Evolutionary conservation across 2,329 filamentous ascomycete genomes (phyloP).

Genomic region (Paracoccidioides brasiliensis): DNA sequence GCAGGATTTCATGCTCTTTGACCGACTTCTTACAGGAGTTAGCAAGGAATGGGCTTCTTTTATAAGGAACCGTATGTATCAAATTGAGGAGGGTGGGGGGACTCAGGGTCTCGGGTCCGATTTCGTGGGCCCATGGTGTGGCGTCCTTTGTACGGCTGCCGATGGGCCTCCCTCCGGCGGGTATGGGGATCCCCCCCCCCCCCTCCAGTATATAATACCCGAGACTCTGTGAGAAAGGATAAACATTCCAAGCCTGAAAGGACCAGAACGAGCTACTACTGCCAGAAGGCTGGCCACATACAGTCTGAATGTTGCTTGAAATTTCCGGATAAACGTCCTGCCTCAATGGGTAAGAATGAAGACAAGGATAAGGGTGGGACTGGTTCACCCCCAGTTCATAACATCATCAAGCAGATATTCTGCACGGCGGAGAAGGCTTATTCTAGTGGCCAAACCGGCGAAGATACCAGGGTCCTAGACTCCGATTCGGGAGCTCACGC

Average conservation of each 20-base stretch:
- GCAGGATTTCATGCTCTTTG: background rate
- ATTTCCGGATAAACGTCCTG: background rate
- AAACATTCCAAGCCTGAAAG: no score
- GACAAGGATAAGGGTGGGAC: background rate
- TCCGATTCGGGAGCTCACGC: no score
- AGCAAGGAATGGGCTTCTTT: background rate
- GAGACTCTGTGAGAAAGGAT: background rate
- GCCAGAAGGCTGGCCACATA: background rate
- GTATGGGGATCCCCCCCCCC: background rate
- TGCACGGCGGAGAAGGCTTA: no score
- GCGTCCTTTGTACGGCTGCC: background rate
- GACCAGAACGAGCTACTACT: background rate
- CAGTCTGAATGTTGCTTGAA: background rate
- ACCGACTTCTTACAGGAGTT: background rate
- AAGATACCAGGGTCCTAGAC: no score
- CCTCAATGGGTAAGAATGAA: background rate
- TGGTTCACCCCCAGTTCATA: no score
- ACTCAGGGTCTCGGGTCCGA: background rate
- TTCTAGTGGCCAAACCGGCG: no score
- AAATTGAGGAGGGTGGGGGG: background rate
- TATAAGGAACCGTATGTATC: background rate
- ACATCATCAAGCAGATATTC: no score
- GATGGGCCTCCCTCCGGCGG: background rate
- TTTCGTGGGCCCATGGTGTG: background rate
- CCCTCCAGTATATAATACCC: background rate